phyloP scores from a whole-genome alignment of 495 filamentous ascomycete species.

The Pyrenula aspistea region DNA sequence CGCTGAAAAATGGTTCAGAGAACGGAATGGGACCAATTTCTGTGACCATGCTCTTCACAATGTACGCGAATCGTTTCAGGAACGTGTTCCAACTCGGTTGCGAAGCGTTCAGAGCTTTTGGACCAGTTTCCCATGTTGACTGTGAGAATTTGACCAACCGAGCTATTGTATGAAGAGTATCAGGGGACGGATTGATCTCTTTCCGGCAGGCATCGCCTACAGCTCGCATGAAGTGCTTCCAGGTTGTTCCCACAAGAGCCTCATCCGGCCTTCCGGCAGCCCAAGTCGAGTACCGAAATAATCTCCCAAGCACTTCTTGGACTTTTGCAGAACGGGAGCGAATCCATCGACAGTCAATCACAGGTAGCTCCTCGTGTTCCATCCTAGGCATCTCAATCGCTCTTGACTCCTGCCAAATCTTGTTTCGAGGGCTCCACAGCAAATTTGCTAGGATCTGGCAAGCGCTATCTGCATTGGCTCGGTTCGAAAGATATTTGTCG shows the following conservation, averaged over 20 bases:
- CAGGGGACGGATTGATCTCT: slow-evolving; percentile 78
- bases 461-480: slow-evolving; percentile 34
- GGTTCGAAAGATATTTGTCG: slow-evolving; percentile 18
- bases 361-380: slow-evolving; percentile 59
- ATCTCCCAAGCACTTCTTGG: slow-evolving; percentile 48
- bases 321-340: slow-evolving; percentile 52
- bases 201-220: slow-evolving; percentile 70
- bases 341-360: slow-evolving; percentile 80
- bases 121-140: slow-evolving; percentile 47
- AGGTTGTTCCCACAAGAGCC: slow-evolving; percentile 43
- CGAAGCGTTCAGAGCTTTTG: slow-evolving; percentile 21
- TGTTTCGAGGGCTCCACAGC: slow-evolving; percentile 50
- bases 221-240: slow-evolving; percentile 55
- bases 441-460: slow-evolving; percentile 55
- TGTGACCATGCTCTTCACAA: slow-evolving; percentile 48
- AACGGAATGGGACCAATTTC: slow-evolving; percentile 64
- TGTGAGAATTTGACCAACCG: slow-evolving; percentile 54
- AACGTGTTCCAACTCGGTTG: slow-evolving; percentile 26
- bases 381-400: slow-evolving; percentile 45
- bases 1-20: slow-evolving; percentile 53
- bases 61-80: slow-evolving; percentile 43
- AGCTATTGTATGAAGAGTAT: slow-evolving; percentile 68
- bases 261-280: slow-evolving; percentile 25
- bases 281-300: slow-evolving; percentile 46
- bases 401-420: slow-evolving; percentile 61